phyloP scores from a whole-genome alignment of 306 rosid species.

The Cyclanthera cordifolia region DNA sequence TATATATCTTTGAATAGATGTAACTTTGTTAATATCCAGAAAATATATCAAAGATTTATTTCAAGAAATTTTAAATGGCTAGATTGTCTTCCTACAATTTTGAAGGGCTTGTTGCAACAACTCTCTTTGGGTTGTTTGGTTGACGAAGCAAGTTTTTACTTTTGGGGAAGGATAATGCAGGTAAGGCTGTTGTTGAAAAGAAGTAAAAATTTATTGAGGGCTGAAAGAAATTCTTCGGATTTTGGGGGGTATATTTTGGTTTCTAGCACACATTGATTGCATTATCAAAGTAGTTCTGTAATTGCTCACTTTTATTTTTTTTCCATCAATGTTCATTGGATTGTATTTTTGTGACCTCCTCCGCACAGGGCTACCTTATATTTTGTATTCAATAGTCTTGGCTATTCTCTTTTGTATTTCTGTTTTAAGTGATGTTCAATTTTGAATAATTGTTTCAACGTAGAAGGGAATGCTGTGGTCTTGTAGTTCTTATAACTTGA shows the following conservation, averaged over 20 bases:
- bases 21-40: no score
- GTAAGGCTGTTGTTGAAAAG: background rate
- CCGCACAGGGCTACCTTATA: background rate
- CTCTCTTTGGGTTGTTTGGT: no score
- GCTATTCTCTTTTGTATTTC: background rate
- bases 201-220: background rate
- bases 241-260: background rate
- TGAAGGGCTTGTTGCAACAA: no score
- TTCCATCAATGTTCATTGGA: background rate
- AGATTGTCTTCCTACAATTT: no score
- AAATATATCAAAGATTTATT: no score
- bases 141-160: background rate
- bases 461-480: background rate
- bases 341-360: background rate
- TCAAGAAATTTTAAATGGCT: no score
- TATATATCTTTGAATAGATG: no score
- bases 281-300: background rate
- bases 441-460: constrained; percentile 3
- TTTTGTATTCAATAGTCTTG: background rate
- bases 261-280: background rate
- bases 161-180: background rate
- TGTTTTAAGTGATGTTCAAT: background rate
- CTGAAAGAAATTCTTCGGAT: background rate
- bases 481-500: background rate
- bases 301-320: background rate